Evolutionary conservation across 257 asterid genomes (phyloP).

Genomic region (Solanum lignicaule): DNA sequence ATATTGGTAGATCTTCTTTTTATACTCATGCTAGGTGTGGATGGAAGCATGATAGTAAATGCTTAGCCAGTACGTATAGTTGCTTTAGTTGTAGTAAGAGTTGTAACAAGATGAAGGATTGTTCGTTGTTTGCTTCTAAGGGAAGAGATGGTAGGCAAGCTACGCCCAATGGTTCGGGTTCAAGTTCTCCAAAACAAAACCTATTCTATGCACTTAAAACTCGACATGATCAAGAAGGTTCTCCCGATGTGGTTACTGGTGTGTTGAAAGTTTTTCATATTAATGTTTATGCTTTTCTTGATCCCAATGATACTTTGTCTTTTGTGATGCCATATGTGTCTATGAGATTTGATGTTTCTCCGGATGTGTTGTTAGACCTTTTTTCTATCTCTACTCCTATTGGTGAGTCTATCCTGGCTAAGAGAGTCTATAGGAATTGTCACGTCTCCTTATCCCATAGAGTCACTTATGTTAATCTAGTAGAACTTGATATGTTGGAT

Average conservation of each 20-base stretch:
- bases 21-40: neutral
- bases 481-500: neutral
- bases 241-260: neutral
- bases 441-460: neutral
- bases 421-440: neutral
- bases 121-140: no score
- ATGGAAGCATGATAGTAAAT: neutral
- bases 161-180: neutral
- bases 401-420: neutral
- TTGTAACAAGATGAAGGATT: neutral
- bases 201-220: neutral
- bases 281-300: neutral
- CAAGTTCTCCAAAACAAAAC: neutral
- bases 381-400: neutral
- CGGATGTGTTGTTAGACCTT: neutral
- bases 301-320: neutral
- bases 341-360: neutral
- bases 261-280: neutral
- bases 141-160: neutral
- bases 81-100: neutral
- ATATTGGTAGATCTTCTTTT: neutral
- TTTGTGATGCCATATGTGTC: no score
- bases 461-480: neutral
- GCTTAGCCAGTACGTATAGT: neutral
- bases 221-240: neutral